Evolutionary conservation across 441 rosid genomes (phyloP).

Genomic region (Metrosideros polymorpha): DNA sequence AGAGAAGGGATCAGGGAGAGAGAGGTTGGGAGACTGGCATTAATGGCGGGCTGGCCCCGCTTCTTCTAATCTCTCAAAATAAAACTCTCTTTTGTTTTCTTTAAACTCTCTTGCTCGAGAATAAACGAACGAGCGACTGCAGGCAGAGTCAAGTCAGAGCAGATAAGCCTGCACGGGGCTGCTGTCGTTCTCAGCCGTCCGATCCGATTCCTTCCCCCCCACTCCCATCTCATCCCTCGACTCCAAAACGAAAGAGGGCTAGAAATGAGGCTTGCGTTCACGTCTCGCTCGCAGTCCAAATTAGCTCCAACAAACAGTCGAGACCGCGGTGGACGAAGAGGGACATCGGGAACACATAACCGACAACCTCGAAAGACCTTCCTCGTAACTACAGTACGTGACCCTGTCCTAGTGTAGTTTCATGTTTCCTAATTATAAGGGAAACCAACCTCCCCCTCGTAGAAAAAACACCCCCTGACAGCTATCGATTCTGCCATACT

Average conservation of each 20-base stretch:
- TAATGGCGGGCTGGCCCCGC: slow-evolving; percentile 2
- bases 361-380: neutral
- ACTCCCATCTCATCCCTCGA: neutral
- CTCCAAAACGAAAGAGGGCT: neutral
- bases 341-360: neutral
- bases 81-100: neutral
- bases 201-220: neutral
- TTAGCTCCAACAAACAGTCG: neutral
- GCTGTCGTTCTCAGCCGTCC: neutral
- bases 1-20: neutral
- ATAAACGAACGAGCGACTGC: neutral
- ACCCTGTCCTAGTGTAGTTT: neutral
- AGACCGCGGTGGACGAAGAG: neutral
- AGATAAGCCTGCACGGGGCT: neutral
- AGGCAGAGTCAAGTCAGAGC: neutral
- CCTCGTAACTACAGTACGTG: neutral
- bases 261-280: neutral
- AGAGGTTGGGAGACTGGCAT: neutral
- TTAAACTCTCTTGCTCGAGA: neutral
- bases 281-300: neutral
- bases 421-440: neutral
- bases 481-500: neutral
- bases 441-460: neutral
- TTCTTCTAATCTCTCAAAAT: neutral
- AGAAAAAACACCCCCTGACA: neutral